Percentiles rank a stretch among this genome's conserved stretches.
These are phyloP conservation scores for Diospyros kaki DNA, from an alignment of 148 eudicot species.

Conservation along the genomic window DNA sequence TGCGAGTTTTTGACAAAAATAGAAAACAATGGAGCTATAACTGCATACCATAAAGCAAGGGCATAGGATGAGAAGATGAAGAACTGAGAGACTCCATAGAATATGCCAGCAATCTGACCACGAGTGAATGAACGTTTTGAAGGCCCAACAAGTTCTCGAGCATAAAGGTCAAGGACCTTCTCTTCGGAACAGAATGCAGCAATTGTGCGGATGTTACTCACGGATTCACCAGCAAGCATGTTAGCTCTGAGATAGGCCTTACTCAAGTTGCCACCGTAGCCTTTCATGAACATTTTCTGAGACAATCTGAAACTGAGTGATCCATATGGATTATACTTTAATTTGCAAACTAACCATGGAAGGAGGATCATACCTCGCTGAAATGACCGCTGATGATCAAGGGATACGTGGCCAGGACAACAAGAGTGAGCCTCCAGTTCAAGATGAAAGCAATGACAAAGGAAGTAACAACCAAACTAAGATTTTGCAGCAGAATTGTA, in stretches of 20 bases:
- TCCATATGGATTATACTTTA: no score
- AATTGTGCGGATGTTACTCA: slow-evolving; percentile 88
- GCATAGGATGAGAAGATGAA: slow-evolving; percentile 95
- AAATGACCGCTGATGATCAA: slow-evolving; percentile 84
- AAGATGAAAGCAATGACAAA: slow-evolving; percentile 77
- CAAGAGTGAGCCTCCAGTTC: slow-evolving; percentile 91
- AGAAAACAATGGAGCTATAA: background rate
- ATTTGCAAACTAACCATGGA: background rate
- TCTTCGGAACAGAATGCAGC: slow-evolving; percentile 93
- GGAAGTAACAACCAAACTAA: slow-evolving; percentile 69
- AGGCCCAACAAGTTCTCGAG: slow-evolving; percentile 79
- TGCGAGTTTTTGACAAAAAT: background rate
- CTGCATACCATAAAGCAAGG: slow-evolving; percentile 83
- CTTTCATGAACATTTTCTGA: slow-evolving; percentile 97
- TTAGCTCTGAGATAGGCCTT: slow-evolving; percentile 92
- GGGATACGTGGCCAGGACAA: slow-evolving; percentile 82
- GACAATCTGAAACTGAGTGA: background rate
- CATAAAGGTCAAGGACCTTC: slow-evolving; percentile 75
- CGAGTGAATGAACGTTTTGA: slow-evolving; percentile 77
- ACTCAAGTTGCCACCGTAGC: slow-evolving; percentile 95
- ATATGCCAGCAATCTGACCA: slow-evolving; percentile 91
- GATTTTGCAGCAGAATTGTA: slow-evolving; percentile 68
- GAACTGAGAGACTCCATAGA: slow-evolving; percentile 88
- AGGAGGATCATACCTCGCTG: slow-evolving; percentile 61
- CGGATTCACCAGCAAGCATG: slow-evolving; percentile 99